These are phyloP conservation scores for Chamaenerion angustifolium DNA, from an alignment of 345 rosid species.

Conservation along the genomic window DNA sequence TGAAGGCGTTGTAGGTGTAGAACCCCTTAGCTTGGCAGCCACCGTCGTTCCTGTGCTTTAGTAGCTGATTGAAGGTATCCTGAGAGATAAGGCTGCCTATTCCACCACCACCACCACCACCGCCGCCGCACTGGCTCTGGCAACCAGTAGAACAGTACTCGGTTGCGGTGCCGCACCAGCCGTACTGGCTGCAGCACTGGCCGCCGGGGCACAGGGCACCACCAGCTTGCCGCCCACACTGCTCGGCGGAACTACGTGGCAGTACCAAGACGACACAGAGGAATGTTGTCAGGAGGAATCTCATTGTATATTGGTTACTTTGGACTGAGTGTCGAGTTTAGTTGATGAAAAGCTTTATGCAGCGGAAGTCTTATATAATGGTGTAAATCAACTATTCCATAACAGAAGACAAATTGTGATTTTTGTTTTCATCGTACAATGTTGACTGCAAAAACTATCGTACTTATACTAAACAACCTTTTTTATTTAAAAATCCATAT, in stretches of 20 bases:
- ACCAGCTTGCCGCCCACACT: conserved; percentile 45
- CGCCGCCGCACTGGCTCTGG: conserved; percentile 42
- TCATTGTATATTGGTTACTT: not conserved
- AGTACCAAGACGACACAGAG: conserved; percentile 1
- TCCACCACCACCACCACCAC: conserved; percentile 4
- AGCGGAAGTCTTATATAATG: too few relatives aligned
- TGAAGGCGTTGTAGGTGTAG: conserved; percentile 52
- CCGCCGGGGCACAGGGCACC: conserved; percentile 38
- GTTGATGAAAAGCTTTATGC: too few relatives aligned
- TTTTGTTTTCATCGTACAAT: too few relatives aligned
- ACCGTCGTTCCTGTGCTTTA: conserved; percentile 36
- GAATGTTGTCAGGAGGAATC: conserved; percentile 1
- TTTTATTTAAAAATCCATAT: too few relatives aligned
- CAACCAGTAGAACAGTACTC: conserved; percentile 34
- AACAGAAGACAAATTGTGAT: too few relatives aligned
- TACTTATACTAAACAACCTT: too few relatives aligned
- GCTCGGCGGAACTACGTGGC: conserved; percentile 18
- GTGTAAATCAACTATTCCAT: too few relatives aligned
- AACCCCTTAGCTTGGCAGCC: conserved; percentile 46
- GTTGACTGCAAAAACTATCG: too few relatives aligned
- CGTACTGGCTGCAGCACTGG: conserved; percentile 27
- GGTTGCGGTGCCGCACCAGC: conserved; percentile 37
- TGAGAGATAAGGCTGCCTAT: conserved; percentile 23
- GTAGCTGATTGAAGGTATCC: conserved; percentile 25
- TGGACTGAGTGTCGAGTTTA: not conserved